These are phyloP conservation scores for Circinella minor DNA, from an alignment of 371 early-diverging fungal species.

Conservation along the genomic window DNA sequence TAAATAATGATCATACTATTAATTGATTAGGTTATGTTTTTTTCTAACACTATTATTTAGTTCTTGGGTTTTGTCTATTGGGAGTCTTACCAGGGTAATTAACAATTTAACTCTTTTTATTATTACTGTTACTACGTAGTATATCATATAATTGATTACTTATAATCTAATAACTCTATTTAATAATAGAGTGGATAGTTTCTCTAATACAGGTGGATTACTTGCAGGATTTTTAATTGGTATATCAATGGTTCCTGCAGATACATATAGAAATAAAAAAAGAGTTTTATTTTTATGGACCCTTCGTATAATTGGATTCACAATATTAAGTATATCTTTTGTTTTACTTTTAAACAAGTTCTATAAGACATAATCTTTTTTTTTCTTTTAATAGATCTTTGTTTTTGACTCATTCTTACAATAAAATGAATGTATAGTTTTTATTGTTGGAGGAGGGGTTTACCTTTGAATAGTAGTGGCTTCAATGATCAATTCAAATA, in stretches of 20 bases:
- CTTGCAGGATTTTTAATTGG: slow-evolving; percentile 53
- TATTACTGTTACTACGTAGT: no score
- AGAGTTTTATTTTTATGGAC: slow-evolving; percentile 9
- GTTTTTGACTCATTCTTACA: background rate
- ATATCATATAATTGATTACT: background rate
- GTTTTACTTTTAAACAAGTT: slow-evolving; percentile 11
- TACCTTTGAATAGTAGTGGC: slow-evolving; percentile 18
- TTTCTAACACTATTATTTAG: background rate
- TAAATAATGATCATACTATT: background rate
- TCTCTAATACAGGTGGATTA: slow-evolving; percentile 72
- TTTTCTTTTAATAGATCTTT: slow-evolving; percentile 11
- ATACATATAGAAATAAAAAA: background rate
- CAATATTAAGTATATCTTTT: background rate
- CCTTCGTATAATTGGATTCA: background rate
- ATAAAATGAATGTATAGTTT: slow-evolving; percentile 6
- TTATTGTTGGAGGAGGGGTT: slow-evolving; percentile 17
- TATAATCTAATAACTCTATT: no score
- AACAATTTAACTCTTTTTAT: no score
- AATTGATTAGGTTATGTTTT: background rate
- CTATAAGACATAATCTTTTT: slow-evolving; percentile 15
- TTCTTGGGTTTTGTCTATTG: slow-evolving; percentile 51
- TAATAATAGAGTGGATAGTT: slow-evolving; percentile 45
- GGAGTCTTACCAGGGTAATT: slow-evolving; percentile 74
- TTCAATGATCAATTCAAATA: slow-evolving; percentile 10
- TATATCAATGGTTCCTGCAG: slow-evolving; percentile 44